phyloP scores from a whole-genome alignment of 2,329 filamentous ascomycete species.

The Cladosporium velox region DNA sequence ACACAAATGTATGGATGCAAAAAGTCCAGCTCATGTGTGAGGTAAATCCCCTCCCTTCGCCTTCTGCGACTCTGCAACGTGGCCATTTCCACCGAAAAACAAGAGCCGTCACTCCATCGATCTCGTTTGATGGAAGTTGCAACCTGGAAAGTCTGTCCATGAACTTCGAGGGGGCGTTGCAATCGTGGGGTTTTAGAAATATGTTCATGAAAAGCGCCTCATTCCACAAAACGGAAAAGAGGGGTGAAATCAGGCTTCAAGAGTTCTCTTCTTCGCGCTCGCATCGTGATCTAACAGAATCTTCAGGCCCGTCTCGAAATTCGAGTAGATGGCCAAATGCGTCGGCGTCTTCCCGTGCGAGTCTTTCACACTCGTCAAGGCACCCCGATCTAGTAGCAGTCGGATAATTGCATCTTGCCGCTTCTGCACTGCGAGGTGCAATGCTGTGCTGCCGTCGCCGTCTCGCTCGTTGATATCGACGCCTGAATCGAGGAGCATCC shows the following conservation, averaged over 20 bases:
- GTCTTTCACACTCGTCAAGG: background rate
- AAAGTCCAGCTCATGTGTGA: background rate
- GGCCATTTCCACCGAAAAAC: too few species aligned
- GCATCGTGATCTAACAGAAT: background rate
- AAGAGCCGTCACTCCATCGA: too few species aligned
- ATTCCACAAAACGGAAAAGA: too few species aligned
- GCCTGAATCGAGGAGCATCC: background rate
- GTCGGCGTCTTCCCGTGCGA: background rate
- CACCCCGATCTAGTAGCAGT: background rate
- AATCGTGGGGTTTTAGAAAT: background rate
- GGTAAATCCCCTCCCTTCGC: too few species aligned
- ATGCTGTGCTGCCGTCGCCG: background rate
- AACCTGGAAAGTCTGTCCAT: too few species aligned
- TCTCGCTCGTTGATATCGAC: slow-evolving; percentile 4
- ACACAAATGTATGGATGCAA: background rate
- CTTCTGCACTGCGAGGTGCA: background rate
- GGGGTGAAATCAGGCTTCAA: background rate
- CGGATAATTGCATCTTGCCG: background rate
- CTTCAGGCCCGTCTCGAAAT: background rate
- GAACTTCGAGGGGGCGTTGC: too few species aligned
- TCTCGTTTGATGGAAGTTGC: too few species aligned
- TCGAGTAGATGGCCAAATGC: background rate
- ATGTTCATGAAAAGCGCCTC: background rate
- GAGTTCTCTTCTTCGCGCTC: background rate
- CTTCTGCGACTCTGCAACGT: too few species aligned